A percentile compares a stretch with the other conserved stretches of the same genome.
Evolutionary conservation across 371 early-diverging fungal species (phyloP).

Genomic region (Umbelopsis sp.): DNA sequence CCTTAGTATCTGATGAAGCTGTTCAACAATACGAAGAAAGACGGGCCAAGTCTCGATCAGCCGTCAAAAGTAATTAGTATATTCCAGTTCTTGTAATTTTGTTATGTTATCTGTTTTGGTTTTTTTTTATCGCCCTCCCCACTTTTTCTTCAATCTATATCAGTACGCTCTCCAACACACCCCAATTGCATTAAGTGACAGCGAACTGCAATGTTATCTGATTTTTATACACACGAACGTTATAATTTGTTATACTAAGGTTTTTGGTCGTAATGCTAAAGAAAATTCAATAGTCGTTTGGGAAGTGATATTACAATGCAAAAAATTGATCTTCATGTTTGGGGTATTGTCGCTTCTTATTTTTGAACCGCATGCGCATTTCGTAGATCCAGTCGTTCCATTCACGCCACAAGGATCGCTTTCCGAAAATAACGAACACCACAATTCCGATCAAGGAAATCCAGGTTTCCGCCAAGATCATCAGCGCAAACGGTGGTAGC

Average conservation of each 20-base stretch:
- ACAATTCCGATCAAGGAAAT: slow-evolving; percentile 60
- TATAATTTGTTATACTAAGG: neutral
- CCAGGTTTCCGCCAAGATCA: slow-evolving; percentile 62
- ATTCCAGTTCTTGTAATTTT: slow-evolving; percentile 12
- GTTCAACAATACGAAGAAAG: slow-evolving; percentile 5
- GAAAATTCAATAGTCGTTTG: neutral
- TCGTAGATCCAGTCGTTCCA: slow-evolving; percentile 60
- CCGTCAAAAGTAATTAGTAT: slow-evolving; percentile 13
- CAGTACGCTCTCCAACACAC: neutral
- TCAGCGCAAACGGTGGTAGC: slow-evolving; percentile 60
- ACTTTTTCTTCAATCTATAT: too few species aligned
- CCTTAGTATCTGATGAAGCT: slow-evolving; percentile 3
- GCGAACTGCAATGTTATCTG: neutral
- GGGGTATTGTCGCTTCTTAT: slow-evolving; percentile 35
- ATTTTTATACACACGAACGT: neutral
- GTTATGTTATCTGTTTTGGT: neutral
- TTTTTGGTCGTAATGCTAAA: neutral
- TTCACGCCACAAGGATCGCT: slow-evolving; percentile 55
- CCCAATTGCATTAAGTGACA: neutral
- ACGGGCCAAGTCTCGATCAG: slow-evolving; percentile 3
- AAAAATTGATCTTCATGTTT: slow-evolving; percentile 63
- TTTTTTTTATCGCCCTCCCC: neutral
- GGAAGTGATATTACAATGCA: slow-evolving; percentile 39
- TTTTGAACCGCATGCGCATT: slow-evolving; percentile 39
- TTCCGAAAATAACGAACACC: slow-evolving; percentile 67